Evolutionary conservation across 768 basidiomycete species (phyloP).

Genomic region (Trichaptum fuscoviolaceum): DNA sequence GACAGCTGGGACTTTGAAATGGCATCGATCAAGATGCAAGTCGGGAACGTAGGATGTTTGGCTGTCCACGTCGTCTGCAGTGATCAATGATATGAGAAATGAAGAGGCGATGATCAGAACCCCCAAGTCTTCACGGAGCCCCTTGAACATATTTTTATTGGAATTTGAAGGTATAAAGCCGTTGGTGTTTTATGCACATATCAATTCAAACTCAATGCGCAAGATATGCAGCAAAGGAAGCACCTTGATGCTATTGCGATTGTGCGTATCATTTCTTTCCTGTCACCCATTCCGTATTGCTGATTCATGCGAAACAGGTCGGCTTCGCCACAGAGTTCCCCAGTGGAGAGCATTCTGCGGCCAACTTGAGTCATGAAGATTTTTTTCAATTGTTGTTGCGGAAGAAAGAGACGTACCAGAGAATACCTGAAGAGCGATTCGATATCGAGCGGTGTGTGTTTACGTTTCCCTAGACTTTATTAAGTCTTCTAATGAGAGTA

Average conservation of each 20-base stretch:
- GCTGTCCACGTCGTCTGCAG: too few relatives aligned
- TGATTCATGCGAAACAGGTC: constrained; percentile 19
- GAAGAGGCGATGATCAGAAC: too few relatives aligned
- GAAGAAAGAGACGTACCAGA: constrained; percentile 27
- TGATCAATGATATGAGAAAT: too few relatives aligned
- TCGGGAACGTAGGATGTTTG: too few relatives aligned
- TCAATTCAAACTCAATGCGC: too few relatives aligned
- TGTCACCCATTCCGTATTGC: not conserved
- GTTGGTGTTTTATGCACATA: too few relatives aligned
- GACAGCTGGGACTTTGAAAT: too few relatives aligned
- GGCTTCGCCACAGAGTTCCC: constrained; percentile 38
- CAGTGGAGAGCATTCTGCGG: constrained; percentile 21
- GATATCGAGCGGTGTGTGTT: constrained; percentile 27
- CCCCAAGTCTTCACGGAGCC: too few relatives aligned
- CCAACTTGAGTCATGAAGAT: constrained; percentile 28
- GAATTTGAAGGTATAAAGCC: too few relatives aligned
- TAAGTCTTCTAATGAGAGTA: not conserved
- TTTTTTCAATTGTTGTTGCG: constrained; percentile 33
- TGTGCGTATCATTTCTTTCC: not conserved
- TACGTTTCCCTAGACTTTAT: not conserved
- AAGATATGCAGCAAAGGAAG: not conserved
- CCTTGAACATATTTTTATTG: too few relatives aligned
- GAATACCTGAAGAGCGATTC: constrained; percentile 27
- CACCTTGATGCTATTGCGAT: not conserved
- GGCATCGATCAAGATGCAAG: too few relatives aligned